Percentiles rank a stretch among this genome's conserved stretches.
These are phyloP conservation scores for Canariomyces notabilis DNA, from an alignment of 2,329 filamentous ascomycete genomes.

Conservation along the genomic window DNA sequence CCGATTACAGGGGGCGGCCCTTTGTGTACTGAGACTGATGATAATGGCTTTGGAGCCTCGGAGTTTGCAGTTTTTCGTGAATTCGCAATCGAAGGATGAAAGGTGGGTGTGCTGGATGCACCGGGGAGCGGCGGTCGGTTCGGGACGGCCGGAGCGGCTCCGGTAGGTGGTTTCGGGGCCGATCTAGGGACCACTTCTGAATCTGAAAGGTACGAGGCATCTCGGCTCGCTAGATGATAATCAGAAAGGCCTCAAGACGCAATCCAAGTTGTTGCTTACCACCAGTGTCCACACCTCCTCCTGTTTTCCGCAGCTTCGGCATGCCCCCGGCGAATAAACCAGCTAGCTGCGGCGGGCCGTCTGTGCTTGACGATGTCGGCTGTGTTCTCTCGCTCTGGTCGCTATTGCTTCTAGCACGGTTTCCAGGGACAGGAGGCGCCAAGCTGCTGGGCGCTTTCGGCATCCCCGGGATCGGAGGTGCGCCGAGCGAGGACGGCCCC, in stretches of 20 bases:
- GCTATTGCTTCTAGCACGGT: constrained; percentile 77
- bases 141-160: constrained; percentile 55
- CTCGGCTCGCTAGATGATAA: constrained; percentile 49
- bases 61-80: constrained; percentile 53
- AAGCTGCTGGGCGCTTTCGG: constrained; percentile 56
- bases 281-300: constrained; percentile 73
- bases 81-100: constrained; percentile 52
- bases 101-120: constrained; percentile 43
- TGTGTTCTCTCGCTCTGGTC: constrained; percentile 56
- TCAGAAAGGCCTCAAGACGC: constrained; percentile 18
- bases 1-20: constrained; percentile 74
- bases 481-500: constrained; percentile 60
- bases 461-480: constrained; percentile 72
- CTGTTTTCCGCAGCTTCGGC: constrained; percentile 86
- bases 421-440: constrained; percentile 66
- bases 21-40: constrained; percentile 54
- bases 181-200: constrained; percentile 57
- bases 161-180: constrained; percentile 52
- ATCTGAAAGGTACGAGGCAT: constrained; percentile 74
- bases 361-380: constrained; percentile 38
- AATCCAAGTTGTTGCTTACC: constrained; percentile 35
- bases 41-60: constrained; percentile 51
- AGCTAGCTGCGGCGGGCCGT: constrained; percentile 71
- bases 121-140: constrained; percentile 47
- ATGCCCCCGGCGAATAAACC: constrained; percentile 92